phyloP scores from a whole-genome alignment of 1,284 basidiomycete species.

The Schizophyllum commune region DNA sequence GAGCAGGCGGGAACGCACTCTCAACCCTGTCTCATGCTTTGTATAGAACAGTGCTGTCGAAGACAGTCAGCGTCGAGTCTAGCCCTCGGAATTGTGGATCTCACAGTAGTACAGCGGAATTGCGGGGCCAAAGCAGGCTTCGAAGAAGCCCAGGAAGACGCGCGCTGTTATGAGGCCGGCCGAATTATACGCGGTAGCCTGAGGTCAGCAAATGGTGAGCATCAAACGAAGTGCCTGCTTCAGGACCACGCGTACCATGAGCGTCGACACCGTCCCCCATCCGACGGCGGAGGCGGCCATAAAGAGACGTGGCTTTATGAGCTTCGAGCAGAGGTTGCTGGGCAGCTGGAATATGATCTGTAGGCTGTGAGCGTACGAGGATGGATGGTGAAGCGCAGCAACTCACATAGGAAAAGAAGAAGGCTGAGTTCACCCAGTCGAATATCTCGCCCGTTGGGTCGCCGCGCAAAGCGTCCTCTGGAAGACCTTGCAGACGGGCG shows the following conservation, averaged over 20 bases:
- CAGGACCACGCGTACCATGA: constrained; percentile 40
- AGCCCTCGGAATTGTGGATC: constrained; percentile 13
- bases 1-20: constrained; percentile 24
- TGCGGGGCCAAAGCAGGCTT: constrained; percentile 66
- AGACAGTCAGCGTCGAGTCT: not conserved
- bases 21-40: constrained; percentile 59
- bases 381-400: not conserved
- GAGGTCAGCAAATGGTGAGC: constrained; percentile 1
- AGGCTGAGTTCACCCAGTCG: constrained; percentile 69
- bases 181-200: constrained; percentile 56
- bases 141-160: constrained; percentile 59
- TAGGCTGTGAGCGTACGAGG: not conserved
- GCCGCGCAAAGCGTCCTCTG: constrained; percentile 53
- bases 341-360: constrained; percentile 70
- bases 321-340: constrained; percentile 56
- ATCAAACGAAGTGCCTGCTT: no score
- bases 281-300: constrained; percentile 57
- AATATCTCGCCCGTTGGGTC: constrained; percentile 60
- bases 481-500: constrained; percentile 63
- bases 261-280: constrained; percentile 63
- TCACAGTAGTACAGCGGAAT: constrained; percentile 70
- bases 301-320: constrained; percentile 59
- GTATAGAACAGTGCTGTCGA: constrained; percentile 66
- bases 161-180: constrained; percentile 50
- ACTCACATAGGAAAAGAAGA: constrained; percentile 70